A percentile compares a stretch with the other conserved stretches of the same genome.
These are phyloP conservation scores for Fusarium circinatum DNA, from an alignment of 2,329 filamentous ascomycete genomes.

Conservation along the genomic window DNA sequence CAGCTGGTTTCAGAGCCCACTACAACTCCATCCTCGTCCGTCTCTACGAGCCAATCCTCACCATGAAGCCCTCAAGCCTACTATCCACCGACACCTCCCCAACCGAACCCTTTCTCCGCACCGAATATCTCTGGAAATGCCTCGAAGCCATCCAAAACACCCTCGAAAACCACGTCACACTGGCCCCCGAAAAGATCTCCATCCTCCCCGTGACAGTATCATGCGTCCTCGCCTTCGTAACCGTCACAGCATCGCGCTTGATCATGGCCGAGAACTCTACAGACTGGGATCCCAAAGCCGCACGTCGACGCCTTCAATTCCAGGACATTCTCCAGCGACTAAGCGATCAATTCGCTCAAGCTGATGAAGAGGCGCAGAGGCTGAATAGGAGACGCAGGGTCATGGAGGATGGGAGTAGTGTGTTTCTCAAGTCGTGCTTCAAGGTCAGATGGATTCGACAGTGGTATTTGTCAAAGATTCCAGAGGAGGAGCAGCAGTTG, in stretches of 20 bases:
- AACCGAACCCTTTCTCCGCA: slow-evolving; percentile 43
- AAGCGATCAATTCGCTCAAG: slow-evolving; percentile 46
- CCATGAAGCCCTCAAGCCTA: slow-evolving; percentile 37
- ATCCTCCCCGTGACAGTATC: slow-evolving; percentile 46
- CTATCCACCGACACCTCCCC: slow-evolving; percentile 21
- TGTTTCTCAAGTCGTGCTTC: slow-evolving; percentile 47
- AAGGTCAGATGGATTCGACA: slow-evolving; percentile 54
- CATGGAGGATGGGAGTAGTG: slow-evolving; percentile 46
- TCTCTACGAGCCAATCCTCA: slow-evolving; percentile 53
- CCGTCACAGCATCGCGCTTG: slow-evolving; percentile 50
- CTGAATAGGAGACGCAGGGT: slow-evolving; percentile 41
- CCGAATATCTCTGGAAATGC: slow-evolving; percentile 52
- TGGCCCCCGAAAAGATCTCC: slow-evolving; percentile 42
- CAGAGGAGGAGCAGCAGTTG: slow-evolving; percentile 25
- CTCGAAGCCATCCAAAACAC: slow-evolving; percentile 45
- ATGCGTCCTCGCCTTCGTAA: slow-evolving; percentile 48
- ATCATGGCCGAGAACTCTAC: slow-evolving; percentile 47
- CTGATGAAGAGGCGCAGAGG: slow-evolving; percentile 41
- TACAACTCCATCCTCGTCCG: slow-evolving; percentile 49
- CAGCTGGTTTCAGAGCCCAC: slow-evolving; percentile 50
- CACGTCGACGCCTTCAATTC: slow-evolving; percentile 49
- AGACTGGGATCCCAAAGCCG: slow-evolving; percentile 52
- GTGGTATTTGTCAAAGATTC: slow-evolving; percentile 49
- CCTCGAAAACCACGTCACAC: slow-evolving; percentile 40
- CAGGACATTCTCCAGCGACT: slow-evolving; percentile 42